Evolutionary conservation across 805 yeast genomes (phyloP).

Genomic region (Metahyphopichia silvanorum): DNA sequence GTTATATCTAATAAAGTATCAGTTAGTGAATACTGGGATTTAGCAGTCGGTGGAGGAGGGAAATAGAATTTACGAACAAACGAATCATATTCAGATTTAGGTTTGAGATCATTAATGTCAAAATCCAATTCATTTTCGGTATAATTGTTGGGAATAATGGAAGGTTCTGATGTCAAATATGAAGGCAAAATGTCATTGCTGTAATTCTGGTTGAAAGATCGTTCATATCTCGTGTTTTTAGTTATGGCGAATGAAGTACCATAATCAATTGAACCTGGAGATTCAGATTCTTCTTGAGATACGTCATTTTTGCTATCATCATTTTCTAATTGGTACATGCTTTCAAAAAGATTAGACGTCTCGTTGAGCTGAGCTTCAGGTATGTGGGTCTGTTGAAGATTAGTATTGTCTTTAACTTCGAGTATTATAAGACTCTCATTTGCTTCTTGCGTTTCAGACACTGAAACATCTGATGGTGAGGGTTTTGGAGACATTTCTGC

Average conservation of each 20-base stretch:
- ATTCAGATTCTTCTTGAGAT: background rate
- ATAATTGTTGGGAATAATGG: no score
- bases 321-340: background rate
- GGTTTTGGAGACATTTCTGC: no score
- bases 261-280: no score
- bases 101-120: background rate
- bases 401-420: no score
- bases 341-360: no score
- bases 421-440: no score
- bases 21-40: constrained; percentile 13
- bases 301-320: background rate
- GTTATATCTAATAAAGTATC: constrained; percentile 9
- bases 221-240: background rate
- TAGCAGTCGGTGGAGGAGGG: constrained; percentile 15
- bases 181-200: background rate
- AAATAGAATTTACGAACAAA: constrained; percentile 14
- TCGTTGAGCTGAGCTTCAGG: no score
- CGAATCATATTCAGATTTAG: constrained; percentile 13
- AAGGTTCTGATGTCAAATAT: no score
- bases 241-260: constrained; percentile 1
- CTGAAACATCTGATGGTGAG: no score
- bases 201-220: background rate
- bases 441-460: no score
- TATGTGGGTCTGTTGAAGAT: no score
- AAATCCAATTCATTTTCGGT: no score